Evolutionary conservation across 768 basidiomycete species (phyloP).

Genomic region (Suillus occidentalis): DNA sequence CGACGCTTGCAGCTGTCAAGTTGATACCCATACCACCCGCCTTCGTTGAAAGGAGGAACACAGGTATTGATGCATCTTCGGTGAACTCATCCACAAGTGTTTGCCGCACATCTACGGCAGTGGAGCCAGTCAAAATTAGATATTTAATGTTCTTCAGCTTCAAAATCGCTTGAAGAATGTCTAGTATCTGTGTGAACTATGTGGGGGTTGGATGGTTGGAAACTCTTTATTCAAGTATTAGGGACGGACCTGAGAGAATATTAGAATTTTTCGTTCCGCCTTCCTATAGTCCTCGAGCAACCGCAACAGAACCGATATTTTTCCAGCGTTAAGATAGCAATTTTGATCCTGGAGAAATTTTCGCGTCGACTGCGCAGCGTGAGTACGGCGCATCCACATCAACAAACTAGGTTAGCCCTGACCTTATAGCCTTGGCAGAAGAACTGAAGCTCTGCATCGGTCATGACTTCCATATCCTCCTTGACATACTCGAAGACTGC

Average conservation of each 20-base stretch:
- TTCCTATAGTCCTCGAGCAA: constrained; percentile 67
- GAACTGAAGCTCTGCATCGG: constrained; percentile 89
- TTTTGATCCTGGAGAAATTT: constrained; percentile 72
- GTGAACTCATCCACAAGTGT: constrained; percentile 95
- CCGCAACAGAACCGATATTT: constrained; percentile 70
- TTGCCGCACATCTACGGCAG: constrained; percentile 91
- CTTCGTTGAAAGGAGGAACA: constrained; percentile 91
- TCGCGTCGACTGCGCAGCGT: constrained; percentile 55
- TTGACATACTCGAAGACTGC: constrained; percentile 83
- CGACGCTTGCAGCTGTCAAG: constrained; percentile 91
- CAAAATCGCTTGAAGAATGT: constrained; percentile 85
- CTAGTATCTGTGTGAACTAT: constrained; percentile 94
- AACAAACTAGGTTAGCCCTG: not conserved
- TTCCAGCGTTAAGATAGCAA: constrained; percentile 86
- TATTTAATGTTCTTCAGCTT: constrained; percentile 71
- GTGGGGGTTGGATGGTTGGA: constrained; percentile 3
- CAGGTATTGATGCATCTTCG: constrained; percentile 74
- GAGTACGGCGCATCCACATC: not conserved
- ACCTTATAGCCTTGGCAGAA: constrained; percentile 90
- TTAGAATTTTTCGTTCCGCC: constrained; percentile 78
- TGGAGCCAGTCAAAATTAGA: constrained; percentile 87
- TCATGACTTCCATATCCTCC: constrained; percentile 99
- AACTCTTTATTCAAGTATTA: not conserved
- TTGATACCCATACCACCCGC: constrained; percentile 98
- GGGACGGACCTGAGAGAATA: constrained; percentile 85